Conservation (phyloP, 2,329 filamentous ascomycete genomes). For the Colletotrichum tanaceti region DNA sequence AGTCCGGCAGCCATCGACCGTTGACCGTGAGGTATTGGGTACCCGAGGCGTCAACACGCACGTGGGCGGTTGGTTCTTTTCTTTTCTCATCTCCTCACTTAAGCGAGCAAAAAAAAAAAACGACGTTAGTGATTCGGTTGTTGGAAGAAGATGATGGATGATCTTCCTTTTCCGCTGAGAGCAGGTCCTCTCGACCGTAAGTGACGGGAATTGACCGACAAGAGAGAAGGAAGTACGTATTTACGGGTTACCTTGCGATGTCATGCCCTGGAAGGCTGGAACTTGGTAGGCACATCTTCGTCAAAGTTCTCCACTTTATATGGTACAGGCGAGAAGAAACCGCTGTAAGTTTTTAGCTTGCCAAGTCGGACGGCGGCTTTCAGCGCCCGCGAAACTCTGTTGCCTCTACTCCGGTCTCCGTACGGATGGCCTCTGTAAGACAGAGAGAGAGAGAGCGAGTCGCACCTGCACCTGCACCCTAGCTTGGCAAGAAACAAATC, state of each 20-base stretch:
- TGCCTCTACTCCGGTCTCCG: no score
- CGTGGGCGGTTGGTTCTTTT: constrained; percentile 9
- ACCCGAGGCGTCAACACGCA: background rate
- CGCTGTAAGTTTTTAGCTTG: background rate
- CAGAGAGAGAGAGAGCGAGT: background rate
- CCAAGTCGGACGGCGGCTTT: background rate
- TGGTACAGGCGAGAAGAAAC: constrained; percentile 4
- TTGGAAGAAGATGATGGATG: no score
- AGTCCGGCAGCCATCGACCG: background rate
- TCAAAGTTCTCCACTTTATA: constrained; percentile 28
- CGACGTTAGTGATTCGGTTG: background rate
- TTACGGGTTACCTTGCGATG: no score
- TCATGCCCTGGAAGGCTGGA: background rate
- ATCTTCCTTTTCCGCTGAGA: no score
- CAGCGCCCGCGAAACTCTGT: background rate
- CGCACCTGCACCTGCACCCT: background rate
- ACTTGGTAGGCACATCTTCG: constrained; percentile 16
- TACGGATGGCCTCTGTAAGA: no score
- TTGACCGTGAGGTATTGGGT: background rate
- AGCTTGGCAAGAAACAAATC: constrained; percentile 28
- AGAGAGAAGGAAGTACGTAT: background rate
- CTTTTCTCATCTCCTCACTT: background rate
- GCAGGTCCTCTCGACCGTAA: no score
- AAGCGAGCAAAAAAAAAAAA: background rate
- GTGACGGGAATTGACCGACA: background rate